Base-by-base conservation (phyloP, 768 basidiomycete species). In the Boletus pseudo-olivaceus region DNA sequence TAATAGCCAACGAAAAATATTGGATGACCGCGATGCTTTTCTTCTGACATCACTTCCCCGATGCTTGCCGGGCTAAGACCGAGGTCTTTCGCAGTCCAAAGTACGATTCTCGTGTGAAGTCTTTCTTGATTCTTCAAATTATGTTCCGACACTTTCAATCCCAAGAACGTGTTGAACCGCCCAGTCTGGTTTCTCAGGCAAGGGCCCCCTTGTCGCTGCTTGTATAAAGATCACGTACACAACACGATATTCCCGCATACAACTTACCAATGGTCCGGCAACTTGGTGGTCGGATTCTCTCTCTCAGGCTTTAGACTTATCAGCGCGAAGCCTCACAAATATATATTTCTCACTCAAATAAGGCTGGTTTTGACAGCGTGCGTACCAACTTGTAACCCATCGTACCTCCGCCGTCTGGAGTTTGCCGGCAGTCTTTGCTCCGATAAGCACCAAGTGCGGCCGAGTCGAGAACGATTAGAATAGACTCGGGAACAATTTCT, bases 141-240 rank as follows among this genome's bases (percentile, higher is more conserved):
- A 49, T 54, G 48, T 43, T 35, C 52, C 42, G 41, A 59, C 49
- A 45, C 54, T 51, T 50, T 34, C 26, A 51, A 29, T 42, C 39
- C 55, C 53, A 56, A 23, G 51, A 48, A 58, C 38, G 39, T 20
- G 30, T 39, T 42, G n/a, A n/a, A n/a, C n/a, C 42, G 10, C 15
- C 29, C 33, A 27, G 19, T 3, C 37, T 40, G 17, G 12, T 57
- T 72, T 72, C 70, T 60, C 66, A 66, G 54, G 66, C 66, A 48
- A 43, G 33, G 38, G 23, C 40, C 38, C 56, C 53, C 45, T 66
- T 59, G 49, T 44, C 38, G 48, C 51, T 44, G 44, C 46, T 57
- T 51, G 59, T 56, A 59, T 51, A 46, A 41, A 44, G 26, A 70
- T 70, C 60, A 72, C 66, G 66, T 70, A 70, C 59, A 55, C 33